Conservation (phyloP, 805 yeast species). For the Pichia kluyveri region DNA sequence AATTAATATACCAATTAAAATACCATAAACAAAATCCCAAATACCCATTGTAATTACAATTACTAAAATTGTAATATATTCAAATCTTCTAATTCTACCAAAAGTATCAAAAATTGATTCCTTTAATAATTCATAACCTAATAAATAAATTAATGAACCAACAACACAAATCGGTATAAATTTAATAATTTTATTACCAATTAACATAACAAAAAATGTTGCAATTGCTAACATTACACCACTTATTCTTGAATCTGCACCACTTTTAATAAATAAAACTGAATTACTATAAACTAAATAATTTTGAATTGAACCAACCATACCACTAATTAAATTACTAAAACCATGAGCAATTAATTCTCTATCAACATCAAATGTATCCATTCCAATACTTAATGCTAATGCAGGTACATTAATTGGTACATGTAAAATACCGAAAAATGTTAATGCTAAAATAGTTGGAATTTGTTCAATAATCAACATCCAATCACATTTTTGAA, state of each 20-base stretch:
- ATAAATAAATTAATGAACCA: slow-evolving; percentile 79
- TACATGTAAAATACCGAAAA: slow-evolving; percentile 91
- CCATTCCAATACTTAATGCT: slow-evolving; percentile 83
- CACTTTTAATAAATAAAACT: slow-evolving; percentile 84
- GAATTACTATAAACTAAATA: slow-evolving; percentile 93
- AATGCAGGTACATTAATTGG: slow-evolving; percentile 97
- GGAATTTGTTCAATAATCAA: slow-evolving; percentile 65
- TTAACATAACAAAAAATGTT: slow-evolving; percentile 70
- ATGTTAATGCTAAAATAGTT: slow-evolving; percentile 90
- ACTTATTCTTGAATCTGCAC: slow-evolving; percentile 83
- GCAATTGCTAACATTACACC: slow-evolving; percentile 84
- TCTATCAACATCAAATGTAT: slow-evolving; percentile 80
- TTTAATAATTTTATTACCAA: slow-evolving; percentile 90
- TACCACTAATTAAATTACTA: slow-evolving; percentile 79
- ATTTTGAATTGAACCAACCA: slow-evolving; percentile 83
- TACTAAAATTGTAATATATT: slow-evolving; percentile 72
- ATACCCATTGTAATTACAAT: slow-evolving; percentile 95
- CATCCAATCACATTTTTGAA: slow-evolving; percentile 66
- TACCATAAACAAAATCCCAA: slow-evolving; percentile 90
- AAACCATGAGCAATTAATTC: slow-evolving; percentile 94
- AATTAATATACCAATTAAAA: slow-evolving; percentile 77
- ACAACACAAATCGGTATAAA: slow-evolving; percentile 94
- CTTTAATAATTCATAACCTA: slow-evolving; percentile 83
- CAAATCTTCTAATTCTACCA: slow-evolving; percentile 66
- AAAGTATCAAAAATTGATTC: slow-evolving; percentile 83